phyloP scores from a whole-genome alignment of 2,329 filamentous ascomycete genomes.

The Phaeosphaeriaceae sp. region DNA sequence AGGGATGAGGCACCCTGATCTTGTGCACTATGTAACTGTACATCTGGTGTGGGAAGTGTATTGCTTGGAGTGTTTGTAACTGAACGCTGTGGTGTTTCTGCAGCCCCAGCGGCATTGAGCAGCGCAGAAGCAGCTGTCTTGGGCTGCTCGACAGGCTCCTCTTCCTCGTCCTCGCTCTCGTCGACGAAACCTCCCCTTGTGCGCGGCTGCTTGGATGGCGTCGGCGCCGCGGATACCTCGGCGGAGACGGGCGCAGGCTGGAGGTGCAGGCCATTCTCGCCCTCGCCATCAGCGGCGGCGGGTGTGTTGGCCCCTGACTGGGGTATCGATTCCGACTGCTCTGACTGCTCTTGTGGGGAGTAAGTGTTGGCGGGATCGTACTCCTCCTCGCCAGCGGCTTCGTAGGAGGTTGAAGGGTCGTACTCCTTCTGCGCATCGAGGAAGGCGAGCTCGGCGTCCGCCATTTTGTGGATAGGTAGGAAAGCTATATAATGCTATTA shows the following conservation, averaged over 20 bases:
- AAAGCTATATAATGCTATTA: constrained; percentile 14
- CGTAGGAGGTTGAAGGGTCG: constrained; percentile 52
- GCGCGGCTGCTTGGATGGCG: constrained; percentile 54
- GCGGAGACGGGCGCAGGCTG: constrained; percentile 23
- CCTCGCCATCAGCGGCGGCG: constrained; percentile 20
- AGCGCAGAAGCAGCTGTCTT: constrained; percentile 56
- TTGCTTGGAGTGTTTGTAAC: constrained; percentile 64
- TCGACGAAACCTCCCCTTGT: constrained; percentile 68
- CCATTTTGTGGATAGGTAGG: constrained; percentile 48
- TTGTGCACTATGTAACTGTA: constrained; percentile 67
- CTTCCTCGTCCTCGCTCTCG: constrained; percentile 67
- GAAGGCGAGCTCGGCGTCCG: constrained; percentile 62
- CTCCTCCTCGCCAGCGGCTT: constrained; percentile 50
- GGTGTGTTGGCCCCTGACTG: constrained; percentile 37
- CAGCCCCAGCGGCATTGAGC: constrained; percentile 57
- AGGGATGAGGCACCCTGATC: constrained; percentile 54
- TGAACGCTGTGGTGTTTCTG: constrained; percentile 61
- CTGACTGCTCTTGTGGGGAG: constrained; percentile 27
- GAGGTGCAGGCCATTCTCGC: constrained; percentile 32
- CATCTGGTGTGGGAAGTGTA: constrained; percentile 63
- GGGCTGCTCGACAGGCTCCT: constrained; percentile 55
- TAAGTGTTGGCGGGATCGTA: constrained; percentile 48
- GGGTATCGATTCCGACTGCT: constrained; percentile 35
- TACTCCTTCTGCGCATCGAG: constrained; percentile 56
- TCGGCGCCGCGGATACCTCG: constrained; percentile 37